Evolutionary conservation across 2,329 filamentous ascomycete species (phyloP).

Genomic region (Thelonectria rubi): DNA sequence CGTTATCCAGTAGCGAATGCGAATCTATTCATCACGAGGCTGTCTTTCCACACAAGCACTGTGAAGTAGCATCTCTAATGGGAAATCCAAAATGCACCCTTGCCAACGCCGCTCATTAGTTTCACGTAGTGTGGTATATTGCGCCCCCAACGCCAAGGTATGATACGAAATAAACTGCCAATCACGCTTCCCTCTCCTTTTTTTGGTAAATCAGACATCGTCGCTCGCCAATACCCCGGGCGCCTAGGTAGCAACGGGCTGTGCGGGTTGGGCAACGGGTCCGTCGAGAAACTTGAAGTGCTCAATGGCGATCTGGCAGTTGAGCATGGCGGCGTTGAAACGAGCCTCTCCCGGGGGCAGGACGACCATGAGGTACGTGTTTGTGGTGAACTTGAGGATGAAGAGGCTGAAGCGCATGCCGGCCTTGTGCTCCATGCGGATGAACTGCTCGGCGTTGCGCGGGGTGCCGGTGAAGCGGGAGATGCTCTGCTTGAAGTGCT

Average conservation of each 20-base stretch:
- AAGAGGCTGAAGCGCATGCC: constrained; percentile 87
- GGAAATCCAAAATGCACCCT: constrained; percentile 14
- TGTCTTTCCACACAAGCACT: constrained; percentile 15
- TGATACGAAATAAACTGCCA: constrained; percentile 15
- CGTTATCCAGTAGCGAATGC: constrained; percentile 3
- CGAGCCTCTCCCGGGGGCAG: constrained; percentile 90
- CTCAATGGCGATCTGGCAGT: constrained; percentile 85
- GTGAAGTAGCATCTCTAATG: constrained; percentile 21
- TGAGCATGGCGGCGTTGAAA: constrained; percentile 90
- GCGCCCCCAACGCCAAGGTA: constrained; percentile 37
- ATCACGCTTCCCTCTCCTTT: not conserved
- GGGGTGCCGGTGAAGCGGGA: constrained; percentile 81
- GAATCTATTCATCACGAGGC: constrained; percentile 8
- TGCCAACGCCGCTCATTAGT: constrained; percentile 22
- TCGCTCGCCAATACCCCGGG: not conserved
- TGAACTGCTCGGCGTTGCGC: constrained; percentile 83
- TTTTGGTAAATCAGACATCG: not conserved
- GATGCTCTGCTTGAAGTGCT: constrained; percentile 92
- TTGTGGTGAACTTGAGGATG: constrained; percentile 94
- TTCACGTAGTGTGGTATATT: constrained; percentile 39
- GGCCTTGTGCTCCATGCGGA: constrained; percentile 82
- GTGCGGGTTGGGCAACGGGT: constrained; percentile 39
- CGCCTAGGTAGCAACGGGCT: constrained; percentile 10
- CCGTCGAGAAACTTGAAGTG: constrained; percentile 78
- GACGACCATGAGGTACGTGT: constrained; percentile 94